These are phyloP conservation scores for Periconia digitata DNA, from an alignment of 2,329 filamentous ascomycete species.

Conservation along the genomic window DNA sequence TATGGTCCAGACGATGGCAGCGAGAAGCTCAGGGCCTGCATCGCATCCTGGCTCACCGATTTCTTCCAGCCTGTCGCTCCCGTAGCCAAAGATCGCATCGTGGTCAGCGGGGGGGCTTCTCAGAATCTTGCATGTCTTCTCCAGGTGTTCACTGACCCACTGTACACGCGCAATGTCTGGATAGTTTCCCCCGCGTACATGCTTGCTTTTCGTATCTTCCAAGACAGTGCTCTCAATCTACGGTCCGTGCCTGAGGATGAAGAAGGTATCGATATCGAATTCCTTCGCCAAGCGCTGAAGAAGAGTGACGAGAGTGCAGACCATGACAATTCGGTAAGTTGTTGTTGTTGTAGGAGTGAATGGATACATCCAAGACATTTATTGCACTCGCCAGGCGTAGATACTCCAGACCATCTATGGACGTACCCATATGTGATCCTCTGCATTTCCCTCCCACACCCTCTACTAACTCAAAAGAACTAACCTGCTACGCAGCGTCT, in stretches of 20 bases:
- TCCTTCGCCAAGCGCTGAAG: conserved; percentile 55
- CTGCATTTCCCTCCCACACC: neutral
- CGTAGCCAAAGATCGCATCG: conserved; percentile 63
- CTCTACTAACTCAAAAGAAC: neutral
- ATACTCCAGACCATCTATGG: too few species aligned
- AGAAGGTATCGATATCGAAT: conserved; percentile 72
- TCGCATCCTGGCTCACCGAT: conserved; percentile 69
- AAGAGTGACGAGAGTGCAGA: conserved; percentile 52
- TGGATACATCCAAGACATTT: neutral
- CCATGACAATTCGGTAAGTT: conserved; percentile 49
- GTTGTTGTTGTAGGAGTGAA: neutral
- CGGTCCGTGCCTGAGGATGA: conserved; percentile 74
- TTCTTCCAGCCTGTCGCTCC: conserved; percentile 58
- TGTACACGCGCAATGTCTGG: conserved; percentile 75
- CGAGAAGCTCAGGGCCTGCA: conserved; percentile 57
- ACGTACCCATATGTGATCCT: neutral
- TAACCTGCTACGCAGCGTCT: conserved; percentile 45
- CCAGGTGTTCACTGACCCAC: conserved; percentile 77
- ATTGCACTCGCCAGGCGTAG: too few species aligned
- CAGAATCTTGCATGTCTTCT: conserved; percentile 79
- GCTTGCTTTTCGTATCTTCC: conserved; percentile 81
- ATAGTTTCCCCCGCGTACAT: conserved; percentile 82
- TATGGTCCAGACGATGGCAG: conserved; percentile 77
- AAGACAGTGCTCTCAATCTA: conserved; percentile 76
- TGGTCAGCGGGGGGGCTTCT: conserved; percentile 81